Base-by-base conservation (phyloP, 73 alveolate genomes). In the Paramecium sonneborni region DNA sequence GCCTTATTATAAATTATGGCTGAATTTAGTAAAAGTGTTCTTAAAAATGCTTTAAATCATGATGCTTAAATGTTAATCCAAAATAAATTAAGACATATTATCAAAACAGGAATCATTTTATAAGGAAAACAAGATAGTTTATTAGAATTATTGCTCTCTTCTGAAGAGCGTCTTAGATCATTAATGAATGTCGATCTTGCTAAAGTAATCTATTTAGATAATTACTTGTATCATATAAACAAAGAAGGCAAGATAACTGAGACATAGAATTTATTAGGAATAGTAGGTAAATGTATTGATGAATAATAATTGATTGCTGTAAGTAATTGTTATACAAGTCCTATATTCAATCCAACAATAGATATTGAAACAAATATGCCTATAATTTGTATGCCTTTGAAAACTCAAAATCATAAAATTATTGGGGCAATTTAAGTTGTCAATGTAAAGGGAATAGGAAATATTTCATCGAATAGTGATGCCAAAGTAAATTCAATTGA, bases 311-410 rank as follows among this genome's bases (percentile, higher is more conserved):
- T 88, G n/a, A 5, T 95, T 4, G 76, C 92, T 15, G 87, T 93
- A 3, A 41, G 57, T 56, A 94, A 95, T 85, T 93, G 95, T 21
- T 95, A 95, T 43, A 76, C 69, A 26, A 94, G 92, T 87, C 68
- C 92, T 24, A 62, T 68, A 2, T 95, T 74, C 46, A 95, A 93
- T 44, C 94, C 96, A 6, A 57, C 89, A n/a, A 92, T 95, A 32
- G 97, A 95, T 76, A 84, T 95, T 12, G 94, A 93, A 11, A 95
- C 97, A 14, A 74, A 93, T 57, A 95, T 93, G 96, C 97, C 97
- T 2, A 92, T 93, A 3, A 38, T 95, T 11, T 76, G 93, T 20
- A 90, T 93, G 68, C 97, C 97, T 15, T 79, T 95, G 34, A 15
- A 85, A 48, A 57, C 56, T 5, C 37, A 52, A 28, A 46, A 72